These are phyloP conservation scores for Monosporascus sp. DNA, from an alignment of 2,329 filamentous ascomycete species.

Conservation along the genomic window DNA sequence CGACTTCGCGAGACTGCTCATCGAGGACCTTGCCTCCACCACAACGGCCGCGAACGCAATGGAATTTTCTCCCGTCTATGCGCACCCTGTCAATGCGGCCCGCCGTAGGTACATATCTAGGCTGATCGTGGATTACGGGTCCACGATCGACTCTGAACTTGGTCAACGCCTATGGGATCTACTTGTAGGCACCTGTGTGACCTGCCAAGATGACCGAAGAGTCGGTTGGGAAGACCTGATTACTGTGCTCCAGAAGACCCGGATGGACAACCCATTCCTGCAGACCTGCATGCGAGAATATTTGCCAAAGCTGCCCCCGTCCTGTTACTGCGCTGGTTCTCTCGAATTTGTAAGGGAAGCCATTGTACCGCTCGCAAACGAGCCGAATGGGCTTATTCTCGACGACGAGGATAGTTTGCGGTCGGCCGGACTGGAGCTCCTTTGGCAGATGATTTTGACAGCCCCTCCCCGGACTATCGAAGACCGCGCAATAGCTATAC, in stretches of 20 bases:
- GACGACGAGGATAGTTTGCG: slow-evolving; percentile 48
- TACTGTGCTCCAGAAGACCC: slow-evolving; percentile 34
- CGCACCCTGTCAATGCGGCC: slow-evolving; percentile 43
- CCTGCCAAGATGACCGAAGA: slow-evolving; percentile 56
- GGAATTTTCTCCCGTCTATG: slow-evolving; percentile 40
- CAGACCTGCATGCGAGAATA: slow-evolving; percentile 48
- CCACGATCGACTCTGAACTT: slow-evolving; percentile 58
- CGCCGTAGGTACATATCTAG: slow-evolving; percentile 53
- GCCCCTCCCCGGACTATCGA: slow-evolving; percentile 63
- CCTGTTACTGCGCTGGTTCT: slow-evolving; percentile 55
- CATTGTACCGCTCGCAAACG: slow-evolving; percentile 42
- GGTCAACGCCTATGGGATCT: slow-evolving; percentile 65
- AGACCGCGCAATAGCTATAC: slow-evolving; percentile 59
- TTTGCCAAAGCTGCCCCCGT: slow-evolving; percentile 51
- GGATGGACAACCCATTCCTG: slow-evolving; percentile 52
- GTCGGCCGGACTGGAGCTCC: slow-evolving; percentile 57
- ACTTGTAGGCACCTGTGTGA: slow-evolving; percentile 60
- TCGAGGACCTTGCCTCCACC: slow-evolving; percentile 60
- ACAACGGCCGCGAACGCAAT: slow-evolving; percentile 35
- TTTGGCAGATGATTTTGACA: slow-evolving; percentile 79
- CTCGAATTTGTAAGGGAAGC: slow-evolving; percentile 57
- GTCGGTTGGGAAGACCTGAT: slow-evolving; percentile 66
- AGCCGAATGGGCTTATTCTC: slow-evolving; percentile 38
- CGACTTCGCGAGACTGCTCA: slow-evolving; percentile 54
- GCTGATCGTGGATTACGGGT: slow-evolving; percentile 54